phyloP scores from a whole-genome alignment of 2,329 filamentous ascomycete species.

The Lizonia empirigonia region DNA sequence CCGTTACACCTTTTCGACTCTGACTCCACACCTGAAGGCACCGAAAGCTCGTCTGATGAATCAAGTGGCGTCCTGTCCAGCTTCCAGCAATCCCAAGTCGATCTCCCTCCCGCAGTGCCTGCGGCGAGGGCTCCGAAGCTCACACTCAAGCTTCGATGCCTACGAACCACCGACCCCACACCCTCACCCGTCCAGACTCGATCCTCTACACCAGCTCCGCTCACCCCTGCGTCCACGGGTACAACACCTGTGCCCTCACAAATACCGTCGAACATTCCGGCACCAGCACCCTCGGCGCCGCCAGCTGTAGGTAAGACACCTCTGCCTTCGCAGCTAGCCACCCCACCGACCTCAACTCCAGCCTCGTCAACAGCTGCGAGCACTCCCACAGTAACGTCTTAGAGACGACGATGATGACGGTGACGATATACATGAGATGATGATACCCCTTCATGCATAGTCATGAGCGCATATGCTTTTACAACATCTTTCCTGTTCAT shows the following conservation, averaged over 20 bases:
- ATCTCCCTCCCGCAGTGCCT: slow-evolving; percentile 26
- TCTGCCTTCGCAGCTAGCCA: slow-evolving; percentile 5
- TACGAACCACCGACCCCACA: slow-evolving; percentile 33
- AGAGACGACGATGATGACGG: slow-evolving; percentile 7
- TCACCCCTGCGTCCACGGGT: slow-evolving; percentile 13
- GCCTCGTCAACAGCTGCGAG: slow-evolving; percentile 7
- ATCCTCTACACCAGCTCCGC: slow-evolving; percentile 24
- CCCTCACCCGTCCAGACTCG: slow-evolving; percentile 26
- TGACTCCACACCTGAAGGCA: slow-evolving; percentile 45
- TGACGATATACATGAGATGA: slow-evolving; percentile 26
- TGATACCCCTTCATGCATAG: slow-evolving; percentile 25
- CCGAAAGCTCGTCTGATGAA: slow-evolving; percentile 46
- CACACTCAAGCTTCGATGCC: slow-evolving; percentile 42
- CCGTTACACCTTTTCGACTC: slow-evolving; percentile 53
- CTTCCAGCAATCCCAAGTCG: slow-evolving; percentile 30
- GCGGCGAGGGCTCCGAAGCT: slow-evolving; percentile 34
- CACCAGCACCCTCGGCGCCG: background rate
- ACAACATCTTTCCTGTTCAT: slow-evolving; percentile 3
- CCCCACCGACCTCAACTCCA: slow-evolving; percentile 14
- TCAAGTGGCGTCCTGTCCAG: slow-evolving; percentile 37
- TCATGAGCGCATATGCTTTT: slow-evolving; percentile 8
- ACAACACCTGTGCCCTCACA: slow-evolving; percentile 14
- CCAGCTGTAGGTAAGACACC: slow-evolving; percentile 1
- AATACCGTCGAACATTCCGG: background rate
- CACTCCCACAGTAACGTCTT: slow-evolving; percentile 1